Evolutionary conservation across 352 stramenopile species (phyloP), one percentile per base, ranked within the genome.

Genomic region (Phytophthora fragariae): DNA sequence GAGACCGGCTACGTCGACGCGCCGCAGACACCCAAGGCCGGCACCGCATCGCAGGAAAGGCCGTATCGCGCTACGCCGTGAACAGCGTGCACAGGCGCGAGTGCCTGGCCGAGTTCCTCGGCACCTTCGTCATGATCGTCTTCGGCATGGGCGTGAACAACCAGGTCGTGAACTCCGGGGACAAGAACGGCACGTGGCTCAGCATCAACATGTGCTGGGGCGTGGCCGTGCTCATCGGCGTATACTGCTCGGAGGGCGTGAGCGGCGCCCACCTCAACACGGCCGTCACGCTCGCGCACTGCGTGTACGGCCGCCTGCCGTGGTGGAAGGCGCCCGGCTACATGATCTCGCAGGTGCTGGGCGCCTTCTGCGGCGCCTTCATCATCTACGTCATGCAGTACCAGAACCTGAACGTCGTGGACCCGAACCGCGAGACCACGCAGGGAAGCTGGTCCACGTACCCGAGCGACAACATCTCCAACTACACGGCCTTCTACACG

Each of bases 101-200:
- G 67, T 86, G 81, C 59, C 39, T 84, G 21, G 76, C 76, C 53
- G 81, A 86, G 65, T 85, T 84, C 70, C 75, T 88, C 27, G 76
- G 74, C 58, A 83, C 80, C 14, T 77, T 82, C 56, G 67, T 84
- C 52, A 73, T 86, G 68, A 78, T 92, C 69, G 57, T 73, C 9
- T 92, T 92, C 72, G 82, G 84, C 46, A 77, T 82, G 54, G 84
- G 82, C 44, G 84, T 89, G 6, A 86, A 86, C 70, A 80, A 83
- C 62, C 80, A 92, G 70, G 79, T 88, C 19, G 67, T 55, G 5
- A 67, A 87, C 17, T 88, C 78, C 24, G 54, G 81, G 12, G 74
- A 76, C 44, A 63, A 50, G 6, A 86, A 83, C 52, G 84, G 84
- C 59, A 88, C 76, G 62, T 90, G 80, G 69, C 68, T 86, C 27